phyloP scores from a whole-genome alignment of 140 eudicot species.

The Oenanthe javanica region DNA sequence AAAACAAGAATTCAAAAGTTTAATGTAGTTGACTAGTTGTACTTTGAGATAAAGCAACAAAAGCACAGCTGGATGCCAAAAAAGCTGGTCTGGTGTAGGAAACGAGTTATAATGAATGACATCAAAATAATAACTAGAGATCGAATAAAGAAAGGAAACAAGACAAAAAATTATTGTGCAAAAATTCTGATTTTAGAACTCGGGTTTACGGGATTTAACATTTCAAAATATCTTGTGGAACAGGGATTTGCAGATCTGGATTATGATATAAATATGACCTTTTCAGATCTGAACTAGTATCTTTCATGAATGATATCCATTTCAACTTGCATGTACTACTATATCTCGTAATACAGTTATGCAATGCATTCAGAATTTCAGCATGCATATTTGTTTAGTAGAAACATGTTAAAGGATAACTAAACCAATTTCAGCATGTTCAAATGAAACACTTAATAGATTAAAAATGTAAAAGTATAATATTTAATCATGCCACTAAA shows the following conservation, averaged over 20 bases:
- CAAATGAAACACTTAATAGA: background rate
- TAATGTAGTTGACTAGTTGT: background rate
- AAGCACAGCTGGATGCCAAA: background rate
- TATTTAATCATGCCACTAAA: background rate
- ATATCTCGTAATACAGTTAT: background rate
- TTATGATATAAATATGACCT: background rate
- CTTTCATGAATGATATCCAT: background rate
- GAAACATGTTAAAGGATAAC: background rate
- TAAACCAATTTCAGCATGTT: background rate
- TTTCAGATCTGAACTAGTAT: background rate
- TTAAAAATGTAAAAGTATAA: background rate
- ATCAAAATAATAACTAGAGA: background rate
- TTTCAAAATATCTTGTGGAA: background rate
- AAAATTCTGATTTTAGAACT: background rate
- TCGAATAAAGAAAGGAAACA: background rate
- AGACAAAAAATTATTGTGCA: background rate
- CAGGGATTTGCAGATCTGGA: background rate
- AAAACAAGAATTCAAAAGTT: background rate
- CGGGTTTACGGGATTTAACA: background rate
- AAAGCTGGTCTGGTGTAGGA: background rate
- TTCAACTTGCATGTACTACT: background rate
- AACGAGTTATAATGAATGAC: background rate
- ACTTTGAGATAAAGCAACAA: background rate
- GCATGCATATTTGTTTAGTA: background rate
- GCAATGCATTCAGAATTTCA: background rate